Evolutionary conservation across 2,329 filamentous ascomycete genomes (phyloP).

Genomic region (Aspergillus melleus): DNA sequence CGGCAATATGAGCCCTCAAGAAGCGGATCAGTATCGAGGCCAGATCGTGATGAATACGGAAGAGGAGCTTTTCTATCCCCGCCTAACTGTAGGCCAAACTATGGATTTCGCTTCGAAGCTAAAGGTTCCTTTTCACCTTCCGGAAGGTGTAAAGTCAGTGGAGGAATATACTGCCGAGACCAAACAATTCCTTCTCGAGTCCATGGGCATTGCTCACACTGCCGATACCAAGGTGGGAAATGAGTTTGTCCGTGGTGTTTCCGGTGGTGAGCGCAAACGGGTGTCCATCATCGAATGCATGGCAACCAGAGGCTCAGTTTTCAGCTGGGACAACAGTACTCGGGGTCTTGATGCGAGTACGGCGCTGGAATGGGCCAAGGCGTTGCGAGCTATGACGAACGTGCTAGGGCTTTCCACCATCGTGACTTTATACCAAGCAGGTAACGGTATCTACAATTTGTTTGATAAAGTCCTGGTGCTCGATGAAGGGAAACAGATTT

Average conservation of each 20-base stretch:
- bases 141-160: slow-evolving; percentile 62
- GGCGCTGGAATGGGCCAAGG: slow-evolving; percentile 58
- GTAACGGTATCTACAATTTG: slow-evolving; percentile 57
- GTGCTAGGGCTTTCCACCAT: slow-evolving; percentile 58
- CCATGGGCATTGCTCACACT: slow-evolving; percentile 58
- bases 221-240: slow-evolving; percentile 66
- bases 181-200: slow-evolving; percentile 55
- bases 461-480: slow-evolving; percentile 69
- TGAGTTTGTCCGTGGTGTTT: slow-evolving; percentile 63
- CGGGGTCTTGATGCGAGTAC: slow-evolving; percentile 63
- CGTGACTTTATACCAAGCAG: slow-evolving; percentile 47
- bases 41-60: slow-evolving; percentile 60
- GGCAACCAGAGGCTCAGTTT: slow-evolving; percentile 55
- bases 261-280: slow-evolving; percentile 65
- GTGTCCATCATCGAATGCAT: slow-evolving; percentile 65
- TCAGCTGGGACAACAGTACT: slow-evolving; percentile 66
- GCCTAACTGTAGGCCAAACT: slow-evolving; percentile 51
- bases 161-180: slow-evolving; percentile 50
- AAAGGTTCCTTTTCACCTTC: slow-evolving; percentile 67
- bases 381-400: slow-evolving; percentile 60
- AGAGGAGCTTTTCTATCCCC: slow-evolving; percentile 53
- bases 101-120: slow-evolving; percentile 63
- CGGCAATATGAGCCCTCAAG: slow-evolving; percentile 44
- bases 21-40: slow-evolving; percentile 51
- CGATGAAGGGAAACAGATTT: slow-evolving; percentile 63